Base-by-base conservation (phyloP, 2,329 filamentous ascomycete species). In the Colletotrichum theobromicola region DNA sequence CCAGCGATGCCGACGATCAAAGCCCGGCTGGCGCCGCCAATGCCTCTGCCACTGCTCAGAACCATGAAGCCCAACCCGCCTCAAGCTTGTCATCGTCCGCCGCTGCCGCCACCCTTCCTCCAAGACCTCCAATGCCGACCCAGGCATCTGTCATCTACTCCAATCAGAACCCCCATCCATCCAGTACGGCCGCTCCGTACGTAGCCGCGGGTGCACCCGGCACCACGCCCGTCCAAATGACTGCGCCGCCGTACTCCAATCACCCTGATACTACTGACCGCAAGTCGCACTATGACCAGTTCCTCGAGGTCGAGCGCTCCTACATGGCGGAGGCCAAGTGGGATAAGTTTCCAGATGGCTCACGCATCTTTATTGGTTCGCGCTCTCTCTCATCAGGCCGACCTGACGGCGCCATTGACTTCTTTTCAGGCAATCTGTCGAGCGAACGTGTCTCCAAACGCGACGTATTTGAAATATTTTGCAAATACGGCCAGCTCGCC, bases 401-500 rank as follows among this genome's bases (percentile, higher is more conserved):
- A 75, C 78, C 76, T 76, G 55, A 71, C 62, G 63, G 55, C 21
- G 61, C 65, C 66, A 58, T 50, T 65, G 42, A 57, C 62, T 57
- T 68, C 72, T 75, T 77, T 82, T 69, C 81, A 95, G 95, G 96
- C 69, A 99, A 98, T 81, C 89, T 99, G 13, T 96, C 95, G 2
- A 96, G 94, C 67, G 96, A 98, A 82, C 93, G 96, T 81, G 96
- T 98, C 16, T 97, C 95, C 8, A 98, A 98, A 84, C 92, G 94
- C 77, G 96, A 98, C 83, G 92, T 98, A 10, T 98, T 98, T 84
- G 94, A 98, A 81, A 89, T 96, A 21, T 98, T 99, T 81, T 92
- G 95, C 81, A 90, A 89, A 72, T 96, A 95, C 81, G 97, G 97
- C 68, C 93, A 93, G 75, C 88, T 99, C 61, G 96, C 96, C 3